A percentile compares a stretch with the other conserved stretches of the same genome.
Conservation (phyloP, 2,329 filamentous ascomycete species). For the Phaeosphaeria sp. region DNA sequence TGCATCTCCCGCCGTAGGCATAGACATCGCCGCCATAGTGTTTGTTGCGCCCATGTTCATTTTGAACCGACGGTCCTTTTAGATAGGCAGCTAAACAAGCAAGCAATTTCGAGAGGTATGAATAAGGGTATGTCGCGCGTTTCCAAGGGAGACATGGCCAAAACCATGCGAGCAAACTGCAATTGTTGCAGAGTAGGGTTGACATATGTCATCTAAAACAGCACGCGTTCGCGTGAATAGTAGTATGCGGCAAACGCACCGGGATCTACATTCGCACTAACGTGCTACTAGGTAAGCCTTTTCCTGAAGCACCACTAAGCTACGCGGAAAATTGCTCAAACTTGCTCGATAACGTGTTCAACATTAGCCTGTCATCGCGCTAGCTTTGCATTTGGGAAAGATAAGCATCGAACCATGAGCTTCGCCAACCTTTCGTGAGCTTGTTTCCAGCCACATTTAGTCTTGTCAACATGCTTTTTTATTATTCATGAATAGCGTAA, state of each 20-base stretch:
- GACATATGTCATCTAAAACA: not conserved
- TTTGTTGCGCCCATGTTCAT: slow-evolving; percentile 14
- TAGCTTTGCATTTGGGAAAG: not conserved
- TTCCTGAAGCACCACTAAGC: not conserved
- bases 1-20: slow-evolving; percentile 11
- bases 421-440: not conserved
- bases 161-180: not conserved
- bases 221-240: not conserved
- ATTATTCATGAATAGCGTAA: not conserved
- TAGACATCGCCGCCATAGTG: slow-evolving; percentile 18
- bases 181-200: not conserved
- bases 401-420: not conserved
- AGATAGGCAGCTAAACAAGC: not conserved
- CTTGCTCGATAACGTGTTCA: slow-evolving; percentile 7
- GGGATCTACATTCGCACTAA: not conserved
- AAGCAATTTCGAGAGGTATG: not conserved
- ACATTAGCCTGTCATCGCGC: not conserved
- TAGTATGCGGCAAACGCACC: not conserved
- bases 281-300: not conserved
- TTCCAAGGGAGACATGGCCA: not conserved
- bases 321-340: slow-evolving; percentile 21
- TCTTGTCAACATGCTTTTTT: not conserved
- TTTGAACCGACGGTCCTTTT: not conserved
- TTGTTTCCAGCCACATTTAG: not conserved
- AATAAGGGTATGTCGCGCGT: not conserved